Evolutionary conservation across 2,329 filamentous ascomycete genomes (phyloP).

Genomic region (Cladosporium sp.): DNA sequence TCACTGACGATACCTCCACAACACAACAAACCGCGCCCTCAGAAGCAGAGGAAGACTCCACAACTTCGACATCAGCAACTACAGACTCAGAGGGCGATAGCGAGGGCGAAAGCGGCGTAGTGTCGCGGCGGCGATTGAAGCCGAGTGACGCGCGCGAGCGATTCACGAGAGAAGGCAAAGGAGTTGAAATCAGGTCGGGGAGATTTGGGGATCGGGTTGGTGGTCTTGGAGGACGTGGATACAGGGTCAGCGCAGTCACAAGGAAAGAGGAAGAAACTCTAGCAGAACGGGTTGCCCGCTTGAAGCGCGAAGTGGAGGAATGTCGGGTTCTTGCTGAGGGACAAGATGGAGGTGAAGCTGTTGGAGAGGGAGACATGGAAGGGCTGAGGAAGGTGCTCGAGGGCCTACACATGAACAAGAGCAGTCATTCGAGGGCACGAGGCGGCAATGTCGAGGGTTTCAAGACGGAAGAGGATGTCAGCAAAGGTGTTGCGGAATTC

Average conservation of each 20-base stretch:
- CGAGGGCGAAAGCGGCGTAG: conserved; percentile 51
- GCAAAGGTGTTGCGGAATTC: conserved; percentile 70
- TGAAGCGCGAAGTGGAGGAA: conserved; percentile 76
- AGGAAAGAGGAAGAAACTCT: conserved; percentile 62
- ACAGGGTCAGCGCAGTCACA: conserved; percentile 64
- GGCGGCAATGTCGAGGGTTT: neutral
- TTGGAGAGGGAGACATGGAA: conserved; percentile 57
- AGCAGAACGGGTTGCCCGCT: conserved; percentile 71
- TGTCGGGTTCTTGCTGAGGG: conserved; percentile 37
- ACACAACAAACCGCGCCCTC: conserved; percentile 7
- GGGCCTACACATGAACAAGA: conserved; percentile 46
- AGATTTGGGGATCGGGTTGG: conserved; percentile 89
- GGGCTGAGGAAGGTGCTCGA: conserved; percentile 71
- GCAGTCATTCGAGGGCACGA: conserved; percentile 8
- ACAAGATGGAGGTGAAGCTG: conserved; percentile 41
- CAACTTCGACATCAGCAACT: conserved; percentile 29
- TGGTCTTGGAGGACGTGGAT: conserved; percentile 32
- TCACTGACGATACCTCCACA: conserved; percentile 77
- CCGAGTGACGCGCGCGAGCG: conserved; percentile 73
- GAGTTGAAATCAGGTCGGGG: conserved; percentile 70
- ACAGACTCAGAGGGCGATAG: conserved; percentile 40
- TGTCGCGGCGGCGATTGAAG: conserved; percentile 72
- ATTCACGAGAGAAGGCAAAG: conserved; percentile 52
- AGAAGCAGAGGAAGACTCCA: conserved; percentile 11
- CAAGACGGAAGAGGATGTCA: conserved; percentile 23